Base-by-base conservation (phyloP, 495 filamentous ascomycete genomes). In the Penicillium antarcticum region DNA sequence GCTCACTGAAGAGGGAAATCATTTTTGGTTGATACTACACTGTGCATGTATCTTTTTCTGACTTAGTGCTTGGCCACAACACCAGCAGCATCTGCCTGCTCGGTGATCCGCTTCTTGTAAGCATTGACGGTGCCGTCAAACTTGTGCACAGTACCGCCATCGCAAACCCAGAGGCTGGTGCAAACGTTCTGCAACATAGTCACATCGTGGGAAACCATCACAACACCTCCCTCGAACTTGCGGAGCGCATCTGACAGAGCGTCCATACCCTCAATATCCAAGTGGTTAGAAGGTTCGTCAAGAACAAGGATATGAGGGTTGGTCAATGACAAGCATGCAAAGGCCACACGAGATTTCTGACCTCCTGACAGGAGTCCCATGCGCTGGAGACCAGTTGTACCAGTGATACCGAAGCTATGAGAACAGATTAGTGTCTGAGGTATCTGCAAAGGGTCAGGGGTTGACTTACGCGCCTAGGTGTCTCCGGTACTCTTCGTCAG, bases 241-340 rank as follows among this genome's bases (percentile, higher is more conserved):
- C 82, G 78, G 42, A 99, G 78, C 19, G 95, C 94, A 34, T 85
- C 81, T 1, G 87, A 82, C 13, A 99, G 70, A 10, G 95, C 94
- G 73, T 99, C 94, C 94, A 99, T 99, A 50, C 95, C 94, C 67
- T 99, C 94, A 60, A 99, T 97, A 82, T 99, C 94, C 62, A 99
- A 74, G 61, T 99, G 94, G 74, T 99, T 99, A 45, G 88, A 94
- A 62, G 94, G 94, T 65, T 99, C 94, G 79, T 99, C 94, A 37
- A 99, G 88, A 43, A 99, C 95, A 19, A 99, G 76, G 55, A 99
- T 97, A 65, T 99, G 94, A 13, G 94, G 94, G 69, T 97, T 95
- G 18, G 82, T 87, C 45, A 99, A 72, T 2, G 90, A 92, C 44
- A 99, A 73, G 62, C 92, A 96, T 19, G 94, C 91, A 68, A 99